Evolutionary conservation across 257 asterid genomes (phyloP), one percentile per base, ranked within the genome.

Genomic region (Solanum piurae): DNA sequence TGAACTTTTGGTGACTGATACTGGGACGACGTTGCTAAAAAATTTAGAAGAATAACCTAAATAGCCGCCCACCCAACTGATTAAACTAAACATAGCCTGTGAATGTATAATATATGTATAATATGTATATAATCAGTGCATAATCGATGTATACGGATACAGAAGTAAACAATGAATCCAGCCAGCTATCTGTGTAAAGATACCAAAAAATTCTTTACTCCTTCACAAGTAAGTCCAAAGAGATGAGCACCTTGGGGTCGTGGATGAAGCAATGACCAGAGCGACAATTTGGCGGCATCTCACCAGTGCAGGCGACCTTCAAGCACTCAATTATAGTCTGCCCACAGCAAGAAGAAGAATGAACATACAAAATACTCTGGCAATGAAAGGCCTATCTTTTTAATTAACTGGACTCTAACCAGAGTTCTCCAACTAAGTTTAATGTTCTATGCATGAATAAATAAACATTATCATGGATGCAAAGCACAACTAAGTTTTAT

Each of bases 311-410:
- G 64, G 99, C 98, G 34, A 97, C 96, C 93, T 97, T 97, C 95
- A 97, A 93, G 96, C 98, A 97, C 92, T 97, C 99, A 83, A 97
- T 96, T 83, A 97, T 94, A 80, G 99, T 97, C 99, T 96, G 88
- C 88, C 84, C 40, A 87, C 73, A 89, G 37, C 42, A 37, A 89
- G 55, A 58, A 73, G n/a, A 74, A 72, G 4, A 83, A 86, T 38
- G 16, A 38, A 72, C 44, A 60, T 12, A 72, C 66, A 14, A 60
- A 31, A 16, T 36, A 72, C 27, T 58, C 49, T 37, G 76, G 16
- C 82, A 25, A 55, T 29, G 42, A 4, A 80, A 80, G 52, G 64
- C 66, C 25, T 9, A 12, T 9, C 18, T 13, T 83, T 31, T 44
- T n/a, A 76, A 23, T 62, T 5, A 75, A 85, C 83, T 38, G 46